Conservation (phyloP, 2,329 filamentous ascomycete species). For the Botryotinia narcissicola region DNA sequence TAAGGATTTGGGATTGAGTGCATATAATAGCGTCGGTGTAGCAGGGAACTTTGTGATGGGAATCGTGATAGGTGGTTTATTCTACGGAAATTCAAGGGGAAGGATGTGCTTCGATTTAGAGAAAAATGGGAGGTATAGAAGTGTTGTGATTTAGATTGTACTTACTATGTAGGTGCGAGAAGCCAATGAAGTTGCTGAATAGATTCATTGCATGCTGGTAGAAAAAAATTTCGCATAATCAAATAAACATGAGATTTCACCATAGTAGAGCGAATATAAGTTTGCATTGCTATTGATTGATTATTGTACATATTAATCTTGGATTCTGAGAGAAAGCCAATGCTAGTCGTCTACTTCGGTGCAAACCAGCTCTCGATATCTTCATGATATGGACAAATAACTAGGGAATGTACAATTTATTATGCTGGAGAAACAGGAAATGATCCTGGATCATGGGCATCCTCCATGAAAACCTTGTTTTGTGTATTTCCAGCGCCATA, state of each 20-base stretch:
- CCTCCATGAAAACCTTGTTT: neutral
- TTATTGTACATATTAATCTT: neutral
- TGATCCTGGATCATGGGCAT: neutral
- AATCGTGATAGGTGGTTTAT: neutral
- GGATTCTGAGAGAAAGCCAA: neutral
- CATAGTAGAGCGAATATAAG: too few species aligned
- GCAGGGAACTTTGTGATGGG: neutral
- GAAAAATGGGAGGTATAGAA: neutral
- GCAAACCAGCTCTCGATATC: too few species aligned
- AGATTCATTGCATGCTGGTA: neutral
- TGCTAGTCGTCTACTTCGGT: too few species aligned
- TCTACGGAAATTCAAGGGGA: too few species aligned
- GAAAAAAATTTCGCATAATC: neutral
- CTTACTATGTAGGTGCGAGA: neutral
- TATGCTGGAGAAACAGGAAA: neutral
- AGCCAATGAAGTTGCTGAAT: neutral
- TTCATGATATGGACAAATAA: neutral
- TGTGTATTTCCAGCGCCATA: neutral
- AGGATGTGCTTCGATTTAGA: too few species aligned
- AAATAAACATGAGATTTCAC: too few species aligned
- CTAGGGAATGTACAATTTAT: neutral
- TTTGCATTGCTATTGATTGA: neutral
- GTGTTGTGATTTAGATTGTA: neutral
- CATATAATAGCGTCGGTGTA: rapidly evolving
- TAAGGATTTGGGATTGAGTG: rapidly evolving